Base-by-base conservation (phyloP, 306 rosid genomes). In the Ormosia semicastrata region DNA sequence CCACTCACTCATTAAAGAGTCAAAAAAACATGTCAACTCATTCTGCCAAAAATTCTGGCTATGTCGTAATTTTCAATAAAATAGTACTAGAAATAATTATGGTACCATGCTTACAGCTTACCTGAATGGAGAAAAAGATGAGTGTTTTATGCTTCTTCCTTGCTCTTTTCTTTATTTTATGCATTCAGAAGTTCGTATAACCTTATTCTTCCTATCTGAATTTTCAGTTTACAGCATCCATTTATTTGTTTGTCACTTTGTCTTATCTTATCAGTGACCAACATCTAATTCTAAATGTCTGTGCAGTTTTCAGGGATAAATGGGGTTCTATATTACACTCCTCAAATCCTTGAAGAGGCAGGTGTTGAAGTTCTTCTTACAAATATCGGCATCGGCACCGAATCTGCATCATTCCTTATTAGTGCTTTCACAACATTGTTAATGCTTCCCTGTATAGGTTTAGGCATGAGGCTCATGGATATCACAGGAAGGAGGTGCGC, bases 301-400 rank as follows among this genome's bases (percentile, higher is more conserved):
- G 17, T 57, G 75, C 89, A 93, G 97, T 89, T 93, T 84, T 91
- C 97, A 4, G 97, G 97, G 74, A 93, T 93, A 62, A 93, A 91
- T 36, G 97, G 97, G 63, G 97, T 93, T 85, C 89, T 93, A 15
- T 93, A 93, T 87, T 93, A 93, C 90, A 93, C 97, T 56, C 97
- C 97, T 86, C 91, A 89, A 87, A 93, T 93, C 87, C 95, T 93
- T 70, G 91, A 91, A 79, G 86, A 93, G 33, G 97, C 97, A 4
- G 97, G 97, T 24, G 97, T 91, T 39, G 93, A 68, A 54, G 94
- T 89, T 82, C 92, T 92, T 60, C 97, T 93, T 59, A 13, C 84
- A 79, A 52, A 84, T 78, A 2, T 88, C 17, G 95, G 97, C 63
- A 59, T 93, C 81, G 71, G 91, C 73, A 43, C 95, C 75, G 63